These are phyloP conservation scores for Tilletia caries DNA, from an alignment of 1,284 basidiomycete genomes.

Conservation along the genomic window DNA sequence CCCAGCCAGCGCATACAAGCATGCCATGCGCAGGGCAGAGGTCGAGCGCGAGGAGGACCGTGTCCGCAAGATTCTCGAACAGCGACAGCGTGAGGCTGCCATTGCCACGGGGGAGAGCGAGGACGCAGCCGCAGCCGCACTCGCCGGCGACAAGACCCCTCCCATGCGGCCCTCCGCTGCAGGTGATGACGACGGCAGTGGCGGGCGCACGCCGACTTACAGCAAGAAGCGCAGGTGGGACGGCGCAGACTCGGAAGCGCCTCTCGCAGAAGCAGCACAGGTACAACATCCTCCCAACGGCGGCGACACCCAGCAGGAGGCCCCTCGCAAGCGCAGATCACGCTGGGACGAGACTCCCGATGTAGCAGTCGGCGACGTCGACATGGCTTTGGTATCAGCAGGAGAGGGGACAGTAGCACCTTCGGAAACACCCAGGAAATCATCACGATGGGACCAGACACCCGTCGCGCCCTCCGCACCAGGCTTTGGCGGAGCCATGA, in stretches of 20 bases:
- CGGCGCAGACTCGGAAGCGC: conserved; percentile 56
- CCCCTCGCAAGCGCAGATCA: conserved; percentile 83
- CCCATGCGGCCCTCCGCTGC: conserved; percentile 29
- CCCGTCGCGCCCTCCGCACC: conserved; percentile 53
- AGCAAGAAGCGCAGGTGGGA: conserved; percentile 88
- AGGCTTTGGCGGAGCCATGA: conserved; percentile 15
- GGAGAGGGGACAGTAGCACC: conserved; percentile 60
- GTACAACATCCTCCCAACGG: neutral
- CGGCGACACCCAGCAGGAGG: neutral
- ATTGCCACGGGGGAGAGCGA: conserved; percentile 48
- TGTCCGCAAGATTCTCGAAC: conserved; percentile 78
- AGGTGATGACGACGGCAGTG: neutral
- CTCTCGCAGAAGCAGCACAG: neutral
- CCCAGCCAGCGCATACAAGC: conserved; percentile 83
- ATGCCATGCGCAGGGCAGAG: conserved; percentile 87
- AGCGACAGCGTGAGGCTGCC: conserved; percentile 71
- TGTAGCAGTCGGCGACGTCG: conserved; percentile 62
- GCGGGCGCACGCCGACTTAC: conserved; percentile 60
- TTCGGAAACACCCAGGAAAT: conserved; percentile 65
- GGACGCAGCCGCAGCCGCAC: conserved; percentile 18
- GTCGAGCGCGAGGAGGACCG: conserved; percentile 89
- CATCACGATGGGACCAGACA: conserved; percentile 88
- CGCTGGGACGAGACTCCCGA: conserved; percentile 83
- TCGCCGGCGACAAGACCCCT: conserved; percentile 33
- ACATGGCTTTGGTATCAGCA: neutral